Evolutionary conservation across 495 filamentous ascomycete genomes (phyloP).

Genomic region (Penicillium steckii): DNA sequence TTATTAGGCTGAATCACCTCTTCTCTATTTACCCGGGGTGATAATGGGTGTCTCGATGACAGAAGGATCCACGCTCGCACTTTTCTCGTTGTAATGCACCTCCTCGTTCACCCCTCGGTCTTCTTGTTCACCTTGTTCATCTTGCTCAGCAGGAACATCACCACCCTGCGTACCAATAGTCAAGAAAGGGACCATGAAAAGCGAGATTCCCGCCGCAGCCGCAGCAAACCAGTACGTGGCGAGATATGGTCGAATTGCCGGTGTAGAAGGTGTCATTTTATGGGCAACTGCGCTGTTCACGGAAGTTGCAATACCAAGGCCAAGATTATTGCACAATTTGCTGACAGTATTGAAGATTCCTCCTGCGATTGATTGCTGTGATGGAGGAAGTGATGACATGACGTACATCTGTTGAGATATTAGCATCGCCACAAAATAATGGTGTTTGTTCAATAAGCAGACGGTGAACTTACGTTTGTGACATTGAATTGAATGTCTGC

Average conservation of each 20-base stretch:
- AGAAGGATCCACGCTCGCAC: neutral
- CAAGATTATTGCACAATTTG: conserved; percentile 33
- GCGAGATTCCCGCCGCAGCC: conserved; percentile 24
- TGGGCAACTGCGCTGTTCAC: conserved; percentile 19
- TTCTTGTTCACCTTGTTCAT: neutral
- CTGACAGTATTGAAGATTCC: conserved; percentile 40
- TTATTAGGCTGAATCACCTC: neutral
- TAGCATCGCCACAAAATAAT: neutral
- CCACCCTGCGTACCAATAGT: conserved; percentile 30
- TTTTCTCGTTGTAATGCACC: neutral
- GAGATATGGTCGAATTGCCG: conserved; percentile 27
- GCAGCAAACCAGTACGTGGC: conserved; percentile 32
- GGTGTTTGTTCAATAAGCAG: neutral
- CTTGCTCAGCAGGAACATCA: neutral
- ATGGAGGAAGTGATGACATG: conserved; percentile 36
- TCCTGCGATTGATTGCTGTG: conserved; percentile 36
- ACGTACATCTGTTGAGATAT: conserved; percentile 30
- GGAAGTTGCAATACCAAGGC: conserved; percentile 33
- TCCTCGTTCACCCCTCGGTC: too few species aligned
- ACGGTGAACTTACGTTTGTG: conserved; percentile 40
- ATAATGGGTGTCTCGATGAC: neutral
- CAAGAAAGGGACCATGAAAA: conserved; percentile 33
- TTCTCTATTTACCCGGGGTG: neutral
- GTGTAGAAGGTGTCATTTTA: conserved; percentile 16
- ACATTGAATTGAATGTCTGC: conserved; percentile 62